These are phyloP conservation scores for Cordyceps javanica DNA, from an alignment of 2,329 filamentous ascomycete species.

Conservation along the genomic window DNA sequence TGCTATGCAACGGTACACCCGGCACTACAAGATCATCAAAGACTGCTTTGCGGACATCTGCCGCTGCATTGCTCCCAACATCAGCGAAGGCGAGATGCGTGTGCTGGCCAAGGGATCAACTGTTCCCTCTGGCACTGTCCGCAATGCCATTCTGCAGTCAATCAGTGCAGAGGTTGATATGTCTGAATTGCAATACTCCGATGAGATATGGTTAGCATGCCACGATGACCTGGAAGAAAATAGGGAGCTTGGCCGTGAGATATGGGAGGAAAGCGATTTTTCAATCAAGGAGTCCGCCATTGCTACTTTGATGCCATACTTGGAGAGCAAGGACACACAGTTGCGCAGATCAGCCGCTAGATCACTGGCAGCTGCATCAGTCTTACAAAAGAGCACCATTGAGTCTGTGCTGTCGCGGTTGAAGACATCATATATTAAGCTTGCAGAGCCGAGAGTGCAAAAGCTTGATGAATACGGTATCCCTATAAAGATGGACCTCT, in stretches of 20 bases:
- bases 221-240: constrained; percentile 92
- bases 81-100: constrained; percentile 63
- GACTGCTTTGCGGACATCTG: constrained; percentile 86
- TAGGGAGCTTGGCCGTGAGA: constrained; percentile 71
- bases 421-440: constrained; percentile 65
- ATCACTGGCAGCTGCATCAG: constrained; percentile 69
- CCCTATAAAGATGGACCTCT: constrained; percentile 79
- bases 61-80: constrained; percentile 77
- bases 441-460: constrained; percentile 75
- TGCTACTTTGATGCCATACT: constrained; percentile 65
- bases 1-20: constrained; percentile 82
- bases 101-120: constrained; percentile 74
- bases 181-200: constrained; percentile 76
- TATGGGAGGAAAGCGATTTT: constrained; percentile 93
- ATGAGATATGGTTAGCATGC: constrained; percentile 88
- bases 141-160: constrained; percentile 78
- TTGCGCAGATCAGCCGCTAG: constrained; percentile 78
- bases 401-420: constrained; percentile 58
- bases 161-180: constrained; percentile 90
- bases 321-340: constrained; percentile 73
- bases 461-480: constrained; percentile 92
- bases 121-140: constrained; percentile 71
- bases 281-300: constrained; percentile 60
- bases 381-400: constrained; percentile 53
- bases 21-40: constrained; percentile 92